Evolutionary conservation across 75 land plant genomes (phyloP), one percentile per base, ranked within the genome.

Genomic region (Pinus taeda): DNA sequence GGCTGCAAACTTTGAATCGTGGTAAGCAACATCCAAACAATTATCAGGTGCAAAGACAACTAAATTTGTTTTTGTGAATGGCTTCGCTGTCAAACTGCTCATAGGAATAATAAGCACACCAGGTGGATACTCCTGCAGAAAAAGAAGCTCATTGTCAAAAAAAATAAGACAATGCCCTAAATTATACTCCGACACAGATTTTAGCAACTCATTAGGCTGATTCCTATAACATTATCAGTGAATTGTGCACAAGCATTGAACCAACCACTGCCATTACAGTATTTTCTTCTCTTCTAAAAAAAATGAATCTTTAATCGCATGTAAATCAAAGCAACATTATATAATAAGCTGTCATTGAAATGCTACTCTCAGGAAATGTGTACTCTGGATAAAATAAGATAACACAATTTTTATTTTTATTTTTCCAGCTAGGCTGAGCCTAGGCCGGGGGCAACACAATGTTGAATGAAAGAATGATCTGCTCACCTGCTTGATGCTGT

Each of bases 61-160:
- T 59, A 96, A 81, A 85, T 96, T 96, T 59, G 98, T 96, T 57
- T 93, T 96, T 26, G 36, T 76, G 76, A 96, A 96, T 29, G 98
- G 98, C 79, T 71, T 84, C n/a, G 12, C 11, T n/a, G 97, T 93
- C 33, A 81, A 76, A 77, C 98, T 95, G 42, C 61, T 71, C 92
- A 96, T 90, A 8, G 98, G 97, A 26, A 92, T 79, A 37, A 92
- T 45, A 49, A 79, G 82, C 53, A 96, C 81, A 60, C 97, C 97
- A 70, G 95, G 97, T 57, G 98, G 97, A 58, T 93, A 93, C 79
- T 93, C 97, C 98, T 96, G 83, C 60, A 74, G 26, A 71, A 74
- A 64, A 57, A 77, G 14, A 53, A 57, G 22, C 22, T 63, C 14
- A 21, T 63, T 62, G 74, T 45, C 74, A 72, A 45, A 72, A 49